Evolutionary conservation across 1,139 yeast species (phyloP), one percentile per base, ranked within the genome.

Genomic region (Spathaspora sp.): DNA sequence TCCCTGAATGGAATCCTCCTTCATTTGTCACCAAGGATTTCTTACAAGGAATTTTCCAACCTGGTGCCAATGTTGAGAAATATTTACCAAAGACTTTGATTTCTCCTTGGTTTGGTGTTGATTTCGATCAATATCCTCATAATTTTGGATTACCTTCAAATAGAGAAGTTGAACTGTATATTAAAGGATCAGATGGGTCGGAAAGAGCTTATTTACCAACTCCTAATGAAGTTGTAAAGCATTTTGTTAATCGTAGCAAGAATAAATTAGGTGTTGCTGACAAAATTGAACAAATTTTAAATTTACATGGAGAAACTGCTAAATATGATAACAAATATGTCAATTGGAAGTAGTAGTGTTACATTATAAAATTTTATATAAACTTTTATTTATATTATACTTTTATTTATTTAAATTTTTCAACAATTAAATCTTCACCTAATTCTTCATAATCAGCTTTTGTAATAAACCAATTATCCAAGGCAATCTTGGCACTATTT

Each of bases 141-240:
- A 76, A 80, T 58, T 86, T 81, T 76, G 96, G 96, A 31, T 76
- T 93, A 54, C 98, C 98, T 44, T 72, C 80, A 11, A 87, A 84
- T 64, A 54, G 60, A 43, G 84, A 81, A 49, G 74, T 82, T 48
- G 75, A 78, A 55, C 68, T 70, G 46, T 86, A 74, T 63, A 79
- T 86, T 44, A 80, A 81, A 42, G 91, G 91, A 23, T 75, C 74
- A 51, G 88, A 82, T 57, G 82, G 80, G 27, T 72, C 84, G 13
- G 76, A 80, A 55, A 76, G 88, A 57, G 73, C 83, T 34, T 82
- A 78, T 63, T 81, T 86, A 63, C 86, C 86, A 23, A 83, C 93
- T 9, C 81, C 80, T 43, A 61, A 68, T 42, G 95, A 88, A 57
- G 84, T 85, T 7, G 51, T 82, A 49, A 76, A 77, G 52, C 82